Evolutionary conservation across 2,329 filamentous ascomycete genomes (phyloP).

Genomic region (Cytospora mali): DNA sequence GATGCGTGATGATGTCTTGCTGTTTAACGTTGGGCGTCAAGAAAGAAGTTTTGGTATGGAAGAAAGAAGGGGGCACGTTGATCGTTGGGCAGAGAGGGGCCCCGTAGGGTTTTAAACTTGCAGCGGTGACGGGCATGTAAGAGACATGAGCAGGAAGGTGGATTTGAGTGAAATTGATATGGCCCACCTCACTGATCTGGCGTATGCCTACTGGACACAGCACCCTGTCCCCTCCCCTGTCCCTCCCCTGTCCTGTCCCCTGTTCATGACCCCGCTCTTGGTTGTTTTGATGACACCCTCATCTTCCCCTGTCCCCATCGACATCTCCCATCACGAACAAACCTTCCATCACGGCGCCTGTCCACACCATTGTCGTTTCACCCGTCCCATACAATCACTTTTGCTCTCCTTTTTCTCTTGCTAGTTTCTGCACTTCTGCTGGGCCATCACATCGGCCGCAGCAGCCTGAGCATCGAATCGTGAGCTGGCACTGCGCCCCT

Average conservation of each 20-base stretch:
- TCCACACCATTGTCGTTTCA: slow-evolving; percentile 16
- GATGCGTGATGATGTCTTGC: slow-evolving; percentile 4
- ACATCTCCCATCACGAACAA: slow-evolving; percentile 22
- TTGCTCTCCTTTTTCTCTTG: slow-evolving; percentile 28
- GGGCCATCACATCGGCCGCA: slow-evolving; percentile 51
- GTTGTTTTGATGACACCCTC: slow-evolving; percentile 15
- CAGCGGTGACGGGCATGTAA: slow-evolving; percentile 21
- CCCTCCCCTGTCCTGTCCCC: slow-evolving; percentile 15
- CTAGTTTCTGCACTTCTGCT: slow-evolving; percentile 24
- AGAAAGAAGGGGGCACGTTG: slow-evolving; percentile 15
- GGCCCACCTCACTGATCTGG: slow-evolving; percentile 25
- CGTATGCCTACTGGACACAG: slow-evolving; percentile 19
- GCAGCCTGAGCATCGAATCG: slow-evolving; percentile 36
- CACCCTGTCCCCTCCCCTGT: slow-evolving; percentile 14
- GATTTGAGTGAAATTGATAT: neutral
- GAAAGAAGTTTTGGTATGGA: slow-evolving; percentile 5
- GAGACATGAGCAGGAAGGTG: slow-evolving; percentile 14
- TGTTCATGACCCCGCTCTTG: slow-evolving; percentile 9
- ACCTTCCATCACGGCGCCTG: slow-evolving; percentile 26
- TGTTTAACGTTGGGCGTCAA: slow-evolving; percentile 4
- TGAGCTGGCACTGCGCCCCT: slow-evolving; percentile 50
- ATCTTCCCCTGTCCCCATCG: slow-evolving; percentile 9
- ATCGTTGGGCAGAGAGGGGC: slow-evolving; percentile 28
- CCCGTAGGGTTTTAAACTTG: slow-evolving; percentile 30
- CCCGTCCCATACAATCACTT: slow-evolving; percentile 19